Base-by-base conservation (phyloP, 2,329 filamentous ascomycete genomes). In the Colletotrichum magnum region DNA sequence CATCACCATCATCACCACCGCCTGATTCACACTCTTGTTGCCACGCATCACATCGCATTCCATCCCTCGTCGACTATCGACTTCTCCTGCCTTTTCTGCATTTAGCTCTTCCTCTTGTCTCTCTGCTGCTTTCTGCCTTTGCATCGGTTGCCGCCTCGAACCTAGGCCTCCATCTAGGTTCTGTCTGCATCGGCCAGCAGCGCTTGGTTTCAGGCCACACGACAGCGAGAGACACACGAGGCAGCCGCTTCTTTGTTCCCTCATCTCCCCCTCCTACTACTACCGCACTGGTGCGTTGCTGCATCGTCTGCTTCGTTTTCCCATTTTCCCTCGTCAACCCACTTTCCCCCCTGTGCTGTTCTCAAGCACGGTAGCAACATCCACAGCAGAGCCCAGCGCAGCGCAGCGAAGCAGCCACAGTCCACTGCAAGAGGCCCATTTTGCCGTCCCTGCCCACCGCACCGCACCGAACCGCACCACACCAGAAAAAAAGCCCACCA, bases 401-500 rank as follows among this genome's bases (percentile, higher is more conserved):
- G 32, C 32, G 32, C 50, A 28, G 28, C 26, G n/a, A 32, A 13
- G 52, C 36, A 56, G n/a, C 43, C 28, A 26, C 43, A 58, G 36
- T 41, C 43, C 28, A 26, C 43, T 58, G 36, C 52, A 36, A 36
- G 53, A 41, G 61, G 48, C 65, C 62, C 50, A 65, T 54, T 53
- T 51, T 51, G 32, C 28, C 18, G 28, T 24, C 53, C 15, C 43
- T 64, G 52, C 45, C 64, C 52, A 58, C 61, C 59, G 64, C 63
- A 59, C 48, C 63, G 43, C 43, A 47, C 51, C 59, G 64, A 56
- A 59, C 63, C 56, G 63, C 63, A 52, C 60, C 58, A 50, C 39
- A 58, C 24, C 18, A 39, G 18, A 61, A 65, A 68, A 68, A 69
- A 69, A 54, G 66, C 66, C 66, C 66, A 66, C 66, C 54, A 62